Evolutionary conservation across 1,284 basidiomycete species (phyloP).

Genomic region (Ceratobasidium sp.): DNA sequence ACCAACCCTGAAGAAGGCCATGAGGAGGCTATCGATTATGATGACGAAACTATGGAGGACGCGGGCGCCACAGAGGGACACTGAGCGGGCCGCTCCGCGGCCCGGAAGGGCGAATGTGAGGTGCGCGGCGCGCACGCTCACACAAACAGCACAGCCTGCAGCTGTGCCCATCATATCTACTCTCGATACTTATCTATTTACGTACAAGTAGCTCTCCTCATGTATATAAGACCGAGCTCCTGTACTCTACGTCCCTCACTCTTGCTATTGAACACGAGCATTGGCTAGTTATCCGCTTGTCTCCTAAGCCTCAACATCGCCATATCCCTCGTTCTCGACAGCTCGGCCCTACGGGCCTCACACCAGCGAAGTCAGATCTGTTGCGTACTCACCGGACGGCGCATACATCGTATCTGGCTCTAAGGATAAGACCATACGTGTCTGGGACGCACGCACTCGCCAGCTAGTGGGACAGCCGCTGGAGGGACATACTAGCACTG

Average conservation of each 20-base stretch:
- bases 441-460: slow-evolving; percentile 2
- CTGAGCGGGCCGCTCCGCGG: too few species aligned
- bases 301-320: not conserved
- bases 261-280: not conserved
- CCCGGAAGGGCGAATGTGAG: too few species aligned
- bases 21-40: too few species aligned
- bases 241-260: not conserved
- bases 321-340: not conserved
- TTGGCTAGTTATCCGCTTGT: slow-evolving; percentile 5
- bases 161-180: slow-evolving; percentile 8
- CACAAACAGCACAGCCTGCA: not conserved
- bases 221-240: not conserved
- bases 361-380: too few species aligned
- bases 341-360: slow-evolving; percentile 23
- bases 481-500: too few species aligned
- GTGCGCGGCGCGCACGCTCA: not conserved
- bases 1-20: too few species aligned
- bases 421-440: not conserved
- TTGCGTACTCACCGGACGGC: slow-evolving; percentile 3
- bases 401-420: not conserved
- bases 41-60: too few species aligned
- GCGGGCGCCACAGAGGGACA: too few species aligned
- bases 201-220: too few species aligned
- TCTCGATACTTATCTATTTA: not conserved
- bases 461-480: too few species aligned